Percentiles rank a stretch among this genome's conserved stretches.
Evolutionary conservation across 2,329 filamentous ascomycete species (phyloP).

Genomic region (Passalora sequoiae): DNA sequence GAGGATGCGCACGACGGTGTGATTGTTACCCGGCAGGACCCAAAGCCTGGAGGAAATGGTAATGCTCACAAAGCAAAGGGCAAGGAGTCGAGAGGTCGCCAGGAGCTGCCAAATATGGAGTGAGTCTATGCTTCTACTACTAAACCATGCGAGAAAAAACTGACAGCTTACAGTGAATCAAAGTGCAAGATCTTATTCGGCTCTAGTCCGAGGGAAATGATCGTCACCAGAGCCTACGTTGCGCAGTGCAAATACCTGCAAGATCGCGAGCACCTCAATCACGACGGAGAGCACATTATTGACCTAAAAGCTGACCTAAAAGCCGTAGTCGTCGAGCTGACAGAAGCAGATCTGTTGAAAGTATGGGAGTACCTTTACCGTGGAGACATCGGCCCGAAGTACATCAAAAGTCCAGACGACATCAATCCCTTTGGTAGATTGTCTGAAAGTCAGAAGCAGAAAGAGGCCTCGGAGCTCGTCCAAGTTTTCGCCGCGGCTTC

Average conservation of each 20-base stretch:
- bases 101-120: conserved; percentile 1
- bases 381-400: conserved; percentile 12
- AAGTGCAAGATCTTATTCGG: conserved; percentile 7
- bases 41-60: too few species aligned
- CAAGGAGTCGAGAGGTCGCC: background rate
- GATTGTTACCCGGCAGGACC: background rate
- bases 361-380: conserved; percentile 9
- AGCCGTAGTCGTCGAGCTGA: conserved; percentile 3
- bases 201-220: background rate
- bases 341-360: conserved; percentile 2
- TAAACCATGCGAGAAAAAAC: background rate
- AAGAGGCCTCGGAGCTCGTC: conserved; percentile 10
- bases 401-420: conserved; percentile 8
- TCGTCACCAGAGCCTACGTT: background rate
- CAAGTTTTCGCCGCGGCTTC: conserved; percentile 15
- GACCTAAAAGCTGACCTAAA: conserved; percentile 7
- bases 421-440: background rate
- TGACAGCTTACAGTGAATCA: conserved; percentile 1
- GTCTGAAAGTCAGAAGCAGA: conserved; percentile 6
- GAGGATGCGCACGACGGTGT: background rate
- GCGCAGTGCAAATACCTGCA: conserved; percentile 8
- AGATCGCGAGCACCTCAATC: background rate
- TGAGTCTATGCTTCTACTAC: background rate
- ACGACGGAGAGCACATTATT: conserved; percentile 4
- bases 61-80: too few species aligned